Evolutionary conservation across 169 alveolate genomes (phyloP).

Genomic region (Fabrea salina): DNA sequence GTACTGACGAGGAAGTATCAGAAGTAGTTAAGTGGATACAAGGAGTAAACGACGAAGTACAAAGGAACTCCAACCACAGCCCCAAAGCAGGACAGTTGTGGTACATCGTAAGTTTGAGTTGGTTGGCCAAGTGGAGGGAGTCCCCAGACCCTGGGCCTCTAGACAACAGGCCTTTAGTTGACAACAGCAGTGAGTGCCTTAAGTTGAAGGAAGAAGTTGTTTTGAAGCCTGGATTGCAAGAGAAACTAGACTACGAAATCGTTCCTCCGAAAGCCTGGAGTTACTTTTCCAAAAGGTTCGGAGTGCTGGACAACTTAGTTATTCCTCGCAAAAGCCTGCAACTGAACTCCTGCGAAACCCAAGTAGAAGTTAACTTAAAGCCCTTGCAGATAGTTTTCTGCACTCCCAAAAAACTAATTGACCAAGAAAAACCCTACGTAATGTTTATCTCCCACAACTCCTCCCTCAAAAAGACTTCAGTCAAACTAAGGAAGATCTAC

Average conservation of each 20-base stretch:
- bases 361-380: constrained; percentile 6
- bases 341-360: not conserved
- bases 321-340: not conserved
- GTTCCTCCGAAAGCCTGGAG: constrained; percentile 29
- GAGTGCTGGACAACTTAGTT: not conserved
- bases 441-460: not conserved
- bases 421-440: not conserved
- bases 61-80: not conserved
- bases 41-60: constrained; percentile 15
- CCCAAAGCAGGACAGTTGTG: constrained; percentile 12
- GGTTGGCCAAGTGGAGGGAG: constrained; percentile 8
- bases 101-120: constrained; percentile 2
- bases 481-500: not conserved
- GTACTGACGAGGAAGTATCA: no score
- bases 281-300: not conserved
- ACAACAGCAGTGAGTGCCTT: no score
- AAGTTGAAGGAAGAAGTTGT: no score
- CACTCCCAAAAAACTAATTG: not conserved
- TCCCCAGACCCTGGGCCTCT: no score
- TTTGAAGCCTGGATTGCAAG: not conserved
- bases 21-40: no score
- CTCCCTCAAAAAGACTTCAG: not conserved
- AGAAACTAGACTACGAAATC: not conserved
- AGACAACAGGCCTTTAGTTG: not conserved
- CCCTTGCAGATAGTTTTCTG: not conserved